Evolutionary conservation across 441 rosid species (phyloP).

Genomic region (Pelargonium fulgidum): DNA sequence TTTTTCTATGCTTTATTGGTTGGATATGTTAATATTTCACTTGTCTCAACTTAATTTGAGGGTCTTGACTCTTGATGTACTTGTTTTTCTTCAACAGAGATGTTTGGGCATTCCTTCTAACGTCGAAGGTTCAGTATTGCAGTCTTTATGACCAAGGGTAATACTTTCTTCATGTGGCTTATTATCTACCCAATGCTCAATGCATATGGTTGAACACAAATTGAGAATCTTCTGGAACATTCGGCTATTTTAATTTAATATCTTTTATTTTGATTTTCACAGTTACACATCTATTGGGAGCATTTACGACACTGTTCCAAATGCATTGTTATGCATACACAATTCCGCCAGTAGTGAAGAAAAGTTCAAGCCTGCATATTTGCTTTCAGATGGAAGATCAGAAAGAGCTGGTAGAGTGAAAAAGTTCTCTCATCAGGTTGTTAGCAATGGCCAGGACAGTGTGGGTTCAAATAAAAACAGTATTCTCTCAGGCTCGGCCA

Average conservation of each 20-base stretch:
- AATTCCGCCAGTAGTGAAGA: constrained; percentile 40
- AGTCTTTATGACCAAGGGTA: constrained; percentile 98
- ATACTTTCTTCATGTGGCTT: constrained; percentile 25
- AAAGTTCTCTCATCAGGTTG: constrained; percentile 32
- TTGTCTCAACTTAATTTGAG: constrained; percentile 8
- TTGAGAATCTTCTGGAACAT: not conserved
- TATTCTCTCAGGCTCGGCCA: constrained; percentile 54
- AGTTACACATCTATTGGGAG: constrained; percentile 99
- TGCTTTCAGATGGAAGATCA: constrained; percentile 93
- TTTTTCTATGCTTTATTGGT: not conserved
- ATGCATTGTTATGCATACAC: constrained; percentile 52
- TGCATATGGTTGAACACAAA: not conserved
- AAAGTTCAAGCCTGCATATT: constrained; percentile 86
- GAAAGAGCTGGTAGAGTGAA: constrained; percentile 94
- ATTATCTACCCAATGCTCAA: not conserved
- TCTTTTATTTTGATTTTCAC: constrained; percentile 20
- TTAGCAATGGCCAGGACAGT: constrained; percentile 31
- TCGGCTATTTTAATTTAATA: constrained; percentile 15
- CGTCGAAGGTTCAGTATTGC: constrained; percentile 92
- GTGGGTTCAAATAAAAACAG: constrained; percentile 37
- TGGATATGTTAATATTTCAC: constrained; percentile 1
- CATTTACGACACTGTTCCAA: constrained; percentile 87
- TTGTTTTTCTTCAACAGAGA: constrained; percentile 54
- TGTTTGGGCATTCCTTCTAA: constrained; percentile 93
- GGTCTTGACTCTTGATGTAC: constrained; percentile 12